phyloP scores from a whole-genome alignment of 1,284 basidiomycete genomes.

The Puccinia polysora region DNA sequence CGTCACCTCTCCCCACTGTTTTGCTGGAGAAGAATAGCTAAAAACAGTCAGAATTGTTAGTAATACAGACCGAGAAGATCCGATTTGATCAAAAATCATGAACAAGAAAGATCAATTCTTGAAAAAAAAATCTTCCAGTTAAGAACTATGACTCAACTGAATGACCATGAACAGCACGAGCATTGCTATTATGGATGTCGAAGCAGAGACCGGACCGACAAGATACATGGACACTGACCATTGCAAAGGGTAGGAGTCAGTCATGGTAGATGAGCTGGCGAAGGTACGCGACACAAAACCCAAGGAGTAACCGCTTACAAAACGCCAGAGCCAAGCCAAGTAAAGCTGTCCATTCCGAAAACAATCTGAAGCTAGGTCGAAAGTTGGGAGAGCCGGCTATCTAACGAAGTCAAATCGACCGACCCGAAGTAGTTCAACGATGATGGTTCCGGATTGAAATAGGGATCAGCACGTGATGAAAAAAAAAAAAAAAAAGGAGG shows the following conservation, averaged over 20 bases:
- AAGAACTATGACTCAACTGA: too few species aligned
- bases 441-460: too few species aligned
- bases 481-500: neutral
- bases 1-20: conserved; percentile 41
- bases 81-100: neutral
- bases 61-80: neutral
- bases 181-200: conserved; percentile 35
- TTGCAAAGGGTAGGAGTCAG: too few species aligned
- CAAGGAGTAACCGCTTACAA: conserved; percentile 3
- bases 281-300: too few species aligned
- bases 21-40: conserved; percentile 41
- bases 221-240: conserved; percentile 28
- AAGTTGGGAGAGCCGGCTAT: conserved; percentile 41
- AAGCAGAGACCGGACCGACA: conserved; percentile 34
- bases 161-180: conserved; percentile 33
- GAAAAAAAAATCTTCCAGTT: too few species aligned
- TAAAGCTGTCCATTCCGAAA: conserved; percentile 41
- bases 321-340: conserved; percentile 20
- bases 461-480: neutral
- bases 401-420: neutral
- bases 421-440: neutral
- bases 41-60: neutral
- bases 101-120: neutral
- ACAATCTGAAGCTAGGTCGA: conserved; percentile 39
- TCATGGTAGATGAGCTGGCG: neutral